These are phyloP conservation scores for Trametes meyenii DNA, from an alignment of 768 basidiomycete genomes.

Conservation along the genomic window DNA sequence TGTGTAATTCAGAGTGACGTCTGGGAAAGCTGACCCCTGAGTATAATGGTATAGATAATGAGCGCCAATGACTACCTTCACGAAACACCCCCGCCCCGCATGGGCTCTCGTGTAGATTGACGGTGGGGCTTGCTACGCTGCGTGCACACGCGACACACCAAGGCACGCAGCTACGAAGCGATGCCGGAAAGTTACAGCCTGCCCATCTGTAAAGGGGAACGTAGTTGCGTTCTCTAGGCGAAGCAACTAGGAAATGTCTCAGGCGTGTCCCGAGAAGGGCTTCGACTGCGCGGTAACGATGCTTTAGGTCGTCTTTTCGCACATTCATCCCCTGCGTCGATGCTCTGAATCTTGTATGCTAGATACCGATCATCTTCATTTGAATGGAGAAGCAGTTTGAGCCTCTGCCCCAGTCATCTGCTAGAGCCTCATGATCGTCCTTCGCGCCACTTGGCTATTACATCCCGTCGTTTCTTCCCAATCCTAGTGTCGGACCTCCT, in stretches of 20 bases:
- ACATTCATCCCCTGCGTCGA: slow-evolving; percentile 3
- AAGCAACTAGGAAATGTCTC: slow-evolving; percentile 1
- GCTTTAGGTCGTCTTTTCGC: slow-evolving; percentile 16
- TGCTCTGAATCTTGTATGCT: slow-evolving; percentile 12
- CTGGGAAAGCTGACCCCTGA: slow-evolving; percentile 18
- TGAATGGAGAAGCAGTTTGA: slow-evolving; percentile 18
- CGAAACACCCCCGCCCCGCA: not conserved
- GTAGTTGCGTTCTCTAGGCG: not conserved
- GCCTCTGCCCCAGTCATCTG: slow-evolving; percentile 20
- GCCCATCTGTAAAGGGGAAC: not conserved
- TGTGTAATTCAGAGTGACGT: not conserved
- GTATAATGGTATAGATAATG: slow-evolving; percentile 5
- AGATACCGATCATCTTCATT: slow-evolving; percentile 18
- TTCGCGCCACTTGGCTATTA: slow-evolving; percentile 12
- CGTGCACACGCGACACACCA: not conserved
- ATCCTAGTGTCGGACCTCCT: slow-evolving; percentile 8
- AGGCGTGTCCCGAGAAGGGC: slow-evolving; percentile 7
- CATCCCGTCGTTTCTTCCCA: slow-evolving; percentile 10
- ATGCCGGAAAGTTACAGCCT: not conserved
- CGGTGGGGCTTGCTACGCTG: not conserved
- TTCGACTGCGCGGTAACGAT: slow-evolving; percentile 18
- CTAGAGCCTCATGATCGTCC: slow-evolving; percentile 23
- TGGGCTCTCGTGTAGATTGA: not conserved
- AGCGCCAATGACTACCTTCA: slow-evolving; percentile 8
- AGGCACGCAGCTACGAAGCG: not conserved